Conservation (phyloP, 2,329 filamentous ascomycete species). For the Periconia sp. region DNA sequence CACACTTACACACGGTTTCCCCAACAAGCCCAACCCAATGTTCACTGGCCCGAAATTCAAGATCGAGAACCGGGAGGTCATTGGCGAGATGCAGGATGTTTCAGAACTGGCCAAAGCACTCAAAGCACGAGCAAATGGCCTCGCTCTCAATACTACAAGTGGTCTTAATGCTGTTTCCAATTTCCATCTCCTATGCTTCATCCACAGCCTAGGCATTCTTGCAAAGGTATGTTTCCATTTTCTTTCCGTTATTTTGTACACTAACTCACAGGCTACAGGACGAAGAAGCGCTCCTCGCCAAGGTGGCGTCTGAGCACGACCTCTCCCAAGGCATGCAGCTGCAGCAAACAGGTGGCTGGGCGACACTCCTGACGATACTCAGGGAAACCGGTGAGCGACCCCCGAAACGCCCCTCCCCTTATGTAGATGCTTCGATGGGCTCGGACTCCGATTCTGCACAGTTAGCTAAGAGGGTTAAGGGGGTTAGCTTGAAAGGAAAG, state of each 20-base stretch:
- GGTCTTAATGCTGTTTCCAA: slow-evolving; percentile 76
- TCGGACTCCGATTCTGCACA: slow-evolving; percentile 58
- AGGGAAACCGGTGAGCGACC: slow-evolving; percentile 96
- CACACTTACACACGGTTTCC: slow-evolving; percentile 95
- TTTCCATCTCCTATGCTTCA: slow-evolving; percentile 90
- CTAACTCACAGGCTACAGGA: slow-evolving; percentile 60
- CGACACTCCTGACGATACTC: slow-evolving; percentile 88
- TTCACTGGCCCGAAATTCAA: slow-evolving; percentile 77
- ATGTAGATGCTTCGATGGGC: slow-evolving; percentile 31
- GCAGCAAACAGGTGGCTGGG: slow-evolving; percentile 87
- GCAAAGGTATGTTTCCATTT: slow-evolving; percentile 66
- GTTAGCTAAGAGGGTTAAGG: slow-evolving; percentile 67
- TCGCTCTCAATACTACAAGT: slow-evolving; percentile 60
- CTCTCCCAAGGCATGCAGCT: slow-evolving; percentile 79
- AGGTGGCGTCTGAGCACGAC: slow-evolving; percentile 79
- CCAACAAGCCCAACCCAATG: slow-evolving; percentile 72
- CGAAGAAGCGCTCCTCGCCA: slow-evolving; percentile 83
- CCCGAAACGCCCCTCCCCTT: slow-evolving; percentile 64
- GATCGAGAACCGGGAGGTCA: slow-evolving; percentile 85
- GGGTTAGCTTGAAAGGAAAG: slow-evolving; percentile 55
- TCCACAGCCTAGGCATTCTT: slow-evolving; percentile 78
- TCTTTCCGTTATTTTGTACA: neutral
- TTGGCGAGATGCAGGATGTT: slow-evolving; percentile 84
- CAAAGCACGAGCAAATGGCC: slow-evolving; percentile 57
- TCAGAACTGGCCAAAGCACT: slow-evolving; percentile 68